These are phyloP conservation scores for Gillenia trifoliata DNA, from an alignment of 306 rosid genomes.

Conservation along the genomic window DNA sequence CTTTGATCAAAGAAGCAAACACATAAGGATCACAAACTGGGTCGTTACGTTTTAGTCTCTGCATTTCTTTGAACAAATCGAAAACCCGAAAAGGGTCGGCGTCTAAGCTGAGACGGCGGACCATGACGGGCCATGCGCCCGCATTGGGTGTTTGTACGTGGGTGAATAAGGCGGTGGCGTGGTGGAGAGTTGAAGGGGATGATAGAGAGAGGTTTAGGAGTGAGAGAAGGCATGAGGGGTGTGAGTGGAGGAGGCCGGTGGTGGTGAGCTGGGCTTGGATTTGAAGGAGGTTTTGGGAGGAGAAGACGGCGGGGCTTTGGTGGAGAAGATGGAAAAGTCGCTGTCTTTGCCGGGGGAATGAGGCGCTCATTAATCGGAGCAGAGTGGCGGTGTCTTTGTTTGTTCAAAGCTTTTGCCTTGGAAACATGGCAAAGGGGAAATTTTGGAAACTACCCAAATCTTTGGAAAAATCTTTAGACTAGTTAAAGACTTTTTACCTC, in stretches of 20 bases:
- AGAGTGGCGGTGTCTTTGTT: background rate
- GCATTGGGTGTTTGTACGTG: conserved; percentile 6
- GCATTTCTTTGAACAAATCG: conserved; percentile 13
- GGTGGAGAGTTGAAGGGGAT: conserved; percentile 3
- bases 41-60: conserved; percentile 6
- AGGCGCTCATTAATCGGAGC: conserved; percentile 1
- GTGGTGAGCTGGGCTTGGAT: conserved; percentile 26
- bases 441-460: no score
- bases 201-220: conserved; percentile 14
- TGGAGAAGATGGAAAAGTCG: conserved; percentile 11
- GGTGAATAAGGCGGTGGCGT: conserved; percentile 18
- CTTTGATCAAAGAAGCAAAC: conserved; percentile 18
- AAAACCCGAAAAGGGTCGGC: conserved; percentile 17
- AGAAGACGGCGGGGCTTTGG: conserved; percentile 3
- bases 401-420: background rate
- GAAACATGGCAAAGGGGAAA: no score
- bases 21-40: conserved; percentile 16
- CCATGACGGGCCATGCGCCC: conserved; percentile 19
- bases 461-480: no score
- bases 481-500: no score
- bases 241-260: conserved; percentile 16
- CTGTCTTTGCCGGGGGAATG: conserved; percentile 7
- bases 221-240: conserved; percentile 9
- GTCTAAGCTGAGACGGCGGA: conserved; percentile 12
- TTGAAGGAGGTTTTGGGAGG: conserved; percentile 15